Evolutionary conservation across 2,329 filamentous ascomycete genomes (phyloP), one percentile per base, ranked within the genome.

Genomic region (Chrysosporium keratinophilum): DNA sequence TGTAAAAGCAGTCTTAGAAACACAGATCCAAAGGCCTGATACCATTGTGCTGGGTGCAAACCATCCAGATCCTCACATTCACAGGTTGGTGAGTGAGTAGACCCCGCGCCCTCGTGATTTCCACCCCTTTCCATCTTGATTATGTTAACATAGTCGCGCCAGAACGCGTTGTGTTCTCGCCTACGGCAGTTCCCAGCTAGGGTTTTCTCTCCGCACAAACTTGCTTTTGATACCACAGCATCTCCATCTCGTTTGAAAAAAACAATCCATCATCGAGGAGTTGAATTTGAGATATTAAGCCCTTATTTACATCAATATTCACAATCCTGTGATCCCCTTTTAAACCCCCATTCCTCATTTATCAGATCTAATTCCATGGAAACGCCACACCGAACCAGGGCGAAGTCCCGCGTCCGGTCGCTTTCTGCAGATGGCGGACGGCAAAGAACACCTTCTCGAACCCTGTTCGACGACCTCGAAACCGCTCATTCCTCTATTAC

Each of bases 401-500:
- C 50, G 9, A 34, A 19, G n/a, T 47, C 44, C 9, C 49, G 37
- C 37, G 20, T 39, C 11, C 52, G 56, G 3, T 57, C 56, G 14
- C 37, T 20, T 2, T 57, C 56, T 14, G 11, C 44, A 10, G 50
- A 53, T 19, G 45, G 35, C 5, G 44, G 50, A 43, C 41, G 49
- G 17, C 50, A 56, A 11, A 34, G 47, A 15, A 60, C 57, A 5
- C 57, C 59, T 12, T 56, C 58, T 12, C 50, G 57, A n/a, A 40
- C 57, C 3, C 40, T 60, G 34, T 60, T 58, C 43, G 56, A 59
- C 19, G 59, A 60, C 47, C 50, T 60, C 23, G 57, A 55, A 14
- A 59, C 59, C 15, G 59, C 59, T 11, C 50, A 60, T 39, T 60
- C 56, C 14, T 60, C 59, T 14, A 60, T 60, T 15, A 59, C 57